Evolutionary conservation across 2,329 filamentous ascomycete genomes (phyloP).

Genomic region (Venturiaceae sp.): DNA sequence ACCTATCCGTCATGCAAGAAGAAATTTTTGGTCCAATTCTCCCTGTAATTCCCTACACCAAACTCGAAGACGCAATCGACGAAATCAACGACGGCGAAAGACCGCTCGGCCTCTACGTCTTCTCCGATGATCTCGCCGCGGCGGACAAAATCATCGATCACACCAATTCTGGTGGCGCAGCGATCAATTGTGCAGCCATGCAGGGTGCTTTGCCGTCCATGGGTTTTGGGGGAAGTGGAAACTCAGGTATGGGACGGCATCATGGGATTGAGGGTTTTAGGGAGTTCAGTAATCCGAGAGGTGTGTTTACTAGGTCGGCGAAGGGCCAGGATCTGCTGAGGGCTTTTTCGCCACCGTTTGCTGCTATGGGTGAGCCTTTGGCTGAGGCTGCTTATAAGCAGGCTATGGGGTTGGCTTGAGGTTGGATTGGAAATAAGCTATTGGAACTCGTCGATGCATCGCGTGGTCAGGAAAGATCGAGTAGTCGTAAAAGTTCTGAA

Average conservation of each 20-base stretch:
- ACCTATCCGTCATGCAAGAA: constrained; percentile 5
- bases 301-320: neutral
- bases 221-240: constrained; percentile 6
- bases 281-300: constrained; percentile 6
- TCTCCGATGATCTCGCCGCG: constrained; percentile 1
- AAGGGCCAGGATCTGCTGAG: neutral
- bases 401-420: constrained; percentile 2
- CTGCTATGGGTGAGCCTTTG: neutral
- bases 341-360: constrained; percentile 4
- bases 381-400: constrained; percentile 7
- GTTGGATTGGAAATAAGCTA: no score
- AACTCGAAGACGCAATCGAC: constrained; percentile 5
- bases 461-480: no score
- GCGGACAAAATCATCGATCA: constrained; percentile 6
- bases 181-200: constrained; percentile 7
- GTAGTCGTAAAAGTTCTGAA: no score
- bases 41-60: constrained; percentile 1
- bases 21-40: constrained; percentile 8
- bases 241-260: constrained; percentile 5
- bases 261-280: constrained; percentile 7
- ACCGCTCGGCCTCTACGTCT: constrained; percentile 7
- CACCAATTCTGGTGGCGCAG: constrained; percentile 7
- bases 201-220: constrained; percentile 5
- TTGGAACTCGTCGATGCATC: no score
- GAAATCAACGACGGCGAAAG: constrained; percentile 7